These are phyloP conservation scores for Plasmodium coatneyi DNA, from an alignment of 169 alveolate species.

Conservation along the genomic window DNA sequence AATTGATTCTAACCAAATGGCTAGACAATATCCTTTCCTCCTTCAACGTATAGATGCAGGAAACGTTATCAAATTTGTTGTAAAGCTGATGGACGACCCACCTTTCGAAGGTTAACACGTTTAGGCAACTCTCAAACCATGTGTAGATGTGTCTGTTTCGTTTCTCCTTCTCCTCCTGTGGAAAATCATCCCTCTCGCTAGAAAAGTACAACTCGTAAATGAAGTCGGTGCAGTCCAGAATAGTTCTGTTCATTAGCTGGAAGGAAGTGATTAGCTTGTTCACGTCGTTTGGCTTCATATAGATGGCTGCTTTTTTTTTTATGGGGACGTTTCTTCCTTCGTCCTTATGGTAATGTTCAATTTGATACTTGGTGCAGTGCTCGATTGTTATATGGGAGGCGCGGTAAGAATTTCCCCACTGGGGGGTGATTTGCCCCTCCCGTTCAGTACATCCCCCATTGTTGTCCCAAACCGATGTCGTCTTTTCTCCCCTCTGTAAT, in stretches of 20 bases:
- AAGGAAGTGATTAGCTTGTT: conserved; percentile 18
- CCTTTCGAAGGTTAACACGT: conserved; percentile 7
- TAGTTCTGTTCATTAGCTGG: conserved; percentile 16
- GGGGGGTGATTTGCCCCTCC: background rate
- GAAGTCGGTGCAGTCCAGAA: conserved; percentile 20
- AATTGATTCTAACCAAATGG: conserved; percentile 11
- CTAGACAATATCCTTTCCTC: conserved; percentile 1
- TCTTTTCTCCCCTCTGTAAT: background rate
- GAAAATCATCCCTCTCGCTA: background rate
- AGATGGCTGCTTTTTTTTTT: conserved; percentile 9
- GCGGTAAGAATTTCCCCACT: background rate
- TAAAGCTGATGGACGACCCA: conserved; percentile 22
- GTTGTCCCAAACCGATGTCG: background rate
- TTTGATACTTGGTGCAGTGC: background rate
- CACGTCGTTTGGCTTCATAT: conserved; percentile 49
- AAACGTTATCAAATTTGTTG: conserved; percentile 42
- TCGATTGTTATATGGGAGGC: background rate
- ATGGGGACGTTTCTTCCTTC: background rate
- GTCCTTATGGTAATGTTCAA: background rate
- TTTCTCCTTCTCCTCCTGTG: background rate
- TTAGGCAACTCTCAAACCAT: conserved; percentile 40
- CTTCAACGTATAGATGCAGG: conserved; percentile 21
- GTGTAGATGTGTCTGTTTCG: background rate
- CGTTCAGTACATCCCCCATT: background rate
- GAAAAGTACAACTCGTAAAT: conserved; percentile 16